Evolutionary conservation across 2,329 filamentous ascomycete genomes (phyloP).

Genomic region (Diplodia sapinea): DNA sequence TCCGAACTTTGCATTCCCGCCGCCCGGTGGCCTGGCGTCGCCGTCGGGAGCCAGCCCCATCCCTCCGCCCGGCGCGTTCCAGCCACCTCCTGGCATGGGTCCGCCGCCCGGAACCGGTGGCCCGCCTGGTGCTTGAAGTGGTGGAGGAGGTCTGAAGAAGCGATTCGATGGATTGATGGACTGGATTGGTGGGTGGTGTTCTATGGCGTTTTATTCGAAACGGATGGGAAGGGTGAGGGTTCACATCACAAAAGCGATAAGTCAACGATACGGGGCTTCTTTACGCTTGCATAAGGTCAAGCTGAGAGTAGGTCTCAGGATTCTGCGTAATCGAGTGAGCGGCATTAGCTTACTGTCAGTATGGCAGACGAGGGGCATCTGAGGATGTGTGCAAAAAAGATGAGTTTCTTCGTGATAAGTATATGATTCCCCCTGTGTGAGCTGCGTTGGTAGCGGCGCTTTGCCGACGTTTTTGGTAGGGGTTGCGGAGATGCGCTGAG

Average conservation of each 20-base stretch:
- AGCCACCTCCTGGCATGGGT: constrained; percentile 24
- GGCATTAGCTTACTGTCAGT: constrained; percentile 2
- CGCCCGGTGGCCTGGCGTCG: constrained; percentile 1
- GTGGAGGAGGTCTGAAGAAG: not conserved
- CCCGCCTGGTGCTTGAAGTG: constrained; percentile 16
- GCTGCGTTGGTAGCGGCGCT: not conserved
- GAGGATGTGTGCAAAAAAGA: not conserved
- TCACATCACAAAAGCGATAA: constrained; percentile 20
- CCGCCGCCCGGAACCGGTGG: constrained; percentile 14
- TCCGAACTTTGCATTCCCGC: constrained; percentile 34
- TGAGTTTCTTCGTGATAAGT: constrained; percentile 1
- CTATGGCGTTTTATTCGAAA: constrained; percentile 11
- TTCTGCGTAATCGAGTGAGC: not conserved
- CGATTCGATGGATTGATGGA: not conserved
- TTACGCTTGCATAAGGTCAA: not conserved
- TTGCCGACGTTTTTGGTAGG: not conserved
- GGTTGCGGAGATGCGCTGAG: not conserved
- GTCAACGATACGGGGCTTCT: not conserved
- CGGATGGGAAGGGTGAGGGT: not conserved
- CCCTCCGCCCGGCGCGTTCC: constrained; percentile 28
- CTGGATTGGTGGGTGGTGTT: constrained; percentile 8
- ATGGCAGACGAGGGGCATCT: not conserved
- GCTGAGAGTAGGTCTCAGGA: constrained; percentile 1
- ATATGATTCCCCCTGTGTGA: constrained; percentile 1
- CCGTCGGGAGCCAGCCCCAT: constrained; percentile 11